Evolutionary conservation across 148 eudicot genomes (phyloP), one percentile per base, ranked within the genome.

Genomic region (Pharnaceum exiguum): DNA sequence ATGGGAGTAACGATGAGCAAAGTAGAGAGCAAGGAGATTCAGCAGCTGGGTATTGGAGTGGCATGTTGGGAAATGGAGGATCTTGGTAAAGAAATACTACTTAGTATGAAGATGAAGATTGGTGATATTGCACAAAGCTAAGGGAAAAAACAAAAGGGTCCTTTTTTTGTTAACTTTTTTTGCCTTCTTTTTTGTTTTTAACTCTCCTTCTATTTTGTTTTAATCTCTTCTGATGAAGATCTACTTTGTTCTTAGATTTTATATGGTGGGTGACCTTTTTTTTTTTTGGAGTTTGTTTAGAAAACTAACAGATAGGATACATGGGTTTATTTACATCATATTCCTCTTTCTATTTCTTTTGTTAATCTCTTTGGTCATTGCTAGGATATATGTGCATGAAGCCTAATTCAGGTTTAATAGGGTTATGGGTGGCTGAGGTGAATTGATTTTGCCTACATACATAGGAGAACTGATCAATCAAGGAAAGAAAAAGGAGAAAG

Each of bases 11-110:
- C 65, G 23, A 50, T 39, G 72, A 69, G 42, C 65, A 66, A 56
- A 55, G 25, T 64, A 73, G 73, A 71, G 80, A 79, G 15, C 73
- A 76, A 50, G 87, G 71, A 16, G 83, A 78, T 80, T 72, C 88
- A 21, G 46, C 67, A 51, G 65, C 55, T 64, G 90, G 94, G 10
- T 89, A 76, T 65, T 89, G 94, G 94, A 83, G 66, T 73, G 94
- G 96, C 36, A 77, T 85, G 61, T 59, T 83, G 52, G 85, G 84
- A 37, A 79, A 71, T 46, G 68, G 67, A 43, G 73, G 73, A 55
- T 82, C 91, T 65, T 84, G 95, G 90, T 85, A 74, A 72, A 61
- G 25, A 63, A 19, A 4, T 22, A 3, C 1, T 23, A n/a, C n/a
- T n/a, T n/a, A n/a, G n/a, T n/a, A n/a, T n/a, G n/a, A n/a, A n/a